Evolutionary conservation across 2,329 filamentous ascomycete genomes (phyloP).

Genomic region (Pseudogymnoascus sp.): DNA sequence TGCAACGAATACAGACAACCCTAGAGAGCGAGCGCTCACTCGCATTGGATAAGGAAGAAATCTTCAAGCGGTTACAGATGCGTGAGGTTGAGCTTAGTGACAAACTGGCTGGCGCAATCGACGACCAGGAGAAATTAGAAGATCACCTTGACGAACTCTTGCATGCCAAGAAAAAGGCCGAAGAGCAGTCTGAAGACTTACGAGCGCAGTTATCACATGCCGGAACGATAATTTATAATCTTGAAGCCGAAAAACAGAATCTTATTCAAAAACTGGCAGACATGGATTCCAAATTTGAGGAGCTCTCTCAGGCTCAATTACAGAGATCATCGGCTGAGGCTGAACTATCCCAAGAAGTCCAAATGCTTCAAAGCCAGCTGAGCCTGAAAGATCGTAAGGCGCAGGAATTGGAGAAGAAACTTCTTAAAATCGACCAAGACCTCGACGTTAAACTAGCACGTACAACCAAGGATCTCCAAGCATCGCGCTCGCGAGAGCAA

Average conservation of each 20-base stretch:
- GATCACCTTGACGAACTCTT: slow-evolving; percentile 88
- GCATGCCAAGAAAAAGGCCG: slow-evolving; percentile 79
- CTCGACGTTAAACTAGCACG: slow-evolving; percentile 76
- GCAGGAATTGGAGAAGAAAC: slow-evolving; percentile 75
- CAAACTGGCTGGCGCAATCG: slow-evolving; percentile 83
- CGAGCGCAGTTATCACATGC: slow-evolving; percentile 86
- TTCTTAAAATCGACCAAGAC: slow-evolving; percentile 82
- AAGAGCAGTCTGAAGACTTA: slow-evolving; percentile 74
- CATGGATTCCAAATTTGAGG: slow-evolving; percentile 64
- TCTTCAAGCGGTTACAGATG: slow-evolving; percentile 89
- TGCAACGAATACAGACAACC: slow-evolving; percentile 84
- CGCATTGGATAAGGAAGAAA: slow-evolving; percentile 96
- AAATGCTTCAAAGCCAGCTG: slow-evolving; percentile 86
- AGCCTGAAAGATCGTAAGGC: slow-evolving; percentile 83
- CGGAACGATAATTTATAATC: slow-evolving; percentile 72
- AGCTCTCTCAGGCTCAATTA: slow-evolving; percentile 63
- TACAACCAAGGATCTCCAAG: slow-evolving; percentile 73
- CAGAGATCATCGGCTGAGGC: slow-evolving; percentile 72
- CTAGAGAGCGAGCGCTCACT: slow-evolving; percentile 94
- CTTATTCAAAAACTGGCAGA: slow-evolving; percentile 61
- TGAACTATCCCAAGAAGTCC: slow-evolving; percentile 73
- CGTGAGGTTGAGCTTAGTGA: slow-evolving; percentile 91
- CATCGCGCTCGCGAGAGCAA: slow-evolving; percentile 65
- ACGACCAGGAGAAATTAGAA: slow-evolving; percentile 90
- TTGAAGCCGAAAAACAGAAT: slow-evolving; percentile 80